These are phyloP conservation scores for Cucumis sativus DNA, from an alignment of 306 rosid species.

Conservation along the genomic window Cucumber_9930_V3 NC_026660.2:24771501-24772000, in stretches of 20 bases:
- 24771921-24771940: slow-evolving; percentile 23
- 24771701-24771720: slow-evolving; percentile 82
- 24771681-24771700: slow-evolving; percentile 27
- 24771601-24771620: too few relatives aligned
- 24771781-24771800: slow-evolving; percentile 43
- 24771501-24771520: slow-evolving; percentile 9
- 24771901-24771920: slow-evolving; percentile 25
- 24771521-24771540: slow-evolving; percentile 57
- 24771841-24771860: slow-evolving; percentile 46
- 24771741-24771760: slow-evolving; percentile 12
- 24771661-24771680: background rate
- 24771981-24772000: slow-evolving; percentile 30
- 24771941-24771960: slow-evolving; percentile 54
- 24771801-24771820: slow-evolving; percentile 37
- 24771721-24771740: slow-evolving; percentile 44
- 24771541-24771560: slow-evolving; percentile 33
- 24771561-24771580: slow-evolving; percentile 40
- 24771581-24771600: slow-evolving; percentile 21
- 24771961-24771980: slow-evolving; percentile 73
- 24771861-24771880: slow-evolving; percentile 54
- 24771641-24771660: background rate
- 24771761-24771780: slow-evolving; percentile 74
- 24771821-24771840: slow-evolving; percentile 56
- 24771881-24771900: slow-evolving; percentile 31
- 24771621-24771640: background rate